Base-by-base conservation (phyloP, 352 stramenopile genomes). In the Pythium dissotocum region DNA sequence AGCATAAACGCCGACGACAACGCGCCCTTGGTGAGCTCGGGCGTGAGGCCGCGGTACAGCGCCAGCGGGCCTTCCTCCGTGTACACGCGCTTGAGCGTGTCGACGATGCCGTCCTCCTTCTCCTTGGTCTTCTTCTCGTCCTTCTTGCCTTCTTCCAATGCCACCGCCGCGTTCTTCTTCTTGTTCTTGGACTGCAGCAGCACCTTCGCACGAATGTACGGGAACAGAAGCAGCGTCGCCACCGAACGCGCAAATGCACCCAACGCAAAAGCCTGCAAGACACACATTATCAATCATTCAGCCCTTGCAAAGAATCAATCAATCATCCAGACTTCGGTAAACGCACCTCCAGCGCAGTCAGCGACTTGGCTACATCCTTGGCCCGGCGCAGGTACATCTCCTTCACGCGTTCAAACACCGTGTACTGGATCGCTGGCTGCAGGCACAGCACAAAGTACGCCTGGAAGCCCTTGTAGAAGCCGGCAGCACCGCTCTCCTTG, bases 351-450 rank as follows among this genome's bases (percentile, higher is more conserved):
- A 95, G 57, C 2, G 86, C 87, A 2, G 77, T 79, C 4, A 94
- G 78, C 14, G 77, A 69, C 60, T 89, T 76, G 10, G 82, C 75
- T 2, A 74, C 82, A 55, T 76, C 73, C 68, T 87, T 91, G 73
- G 79, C 87, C 26, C 78, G 79, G 48, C 73, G 79, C 57, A 94
- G 63, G 53, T 94, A 94, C 28, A 90, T 32, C 51, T 78, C 72
- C 66, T 93, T 87, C 63, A 95, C 62, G 58, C 97, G 87, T 73
- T 99, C 96, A 71, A 98, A 99, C 26, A 98, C 87, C 14, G 96
- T 98, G 75, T 98, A 99, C 70, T 98, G 96, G 69, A 99, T 98
- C 14, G 97, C 96, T 12, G 97, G 97, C 81, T 99, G 98, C 56
- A 99, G 77, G 74, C 96, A 99, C 21, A 99, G 83, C 46, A 99